These are phyloP conservation scores for Hypoxylon lenormandii DNA, from an alignment of 495 filamentous ascomycete species.

Conservation along the genomic window DNA sequence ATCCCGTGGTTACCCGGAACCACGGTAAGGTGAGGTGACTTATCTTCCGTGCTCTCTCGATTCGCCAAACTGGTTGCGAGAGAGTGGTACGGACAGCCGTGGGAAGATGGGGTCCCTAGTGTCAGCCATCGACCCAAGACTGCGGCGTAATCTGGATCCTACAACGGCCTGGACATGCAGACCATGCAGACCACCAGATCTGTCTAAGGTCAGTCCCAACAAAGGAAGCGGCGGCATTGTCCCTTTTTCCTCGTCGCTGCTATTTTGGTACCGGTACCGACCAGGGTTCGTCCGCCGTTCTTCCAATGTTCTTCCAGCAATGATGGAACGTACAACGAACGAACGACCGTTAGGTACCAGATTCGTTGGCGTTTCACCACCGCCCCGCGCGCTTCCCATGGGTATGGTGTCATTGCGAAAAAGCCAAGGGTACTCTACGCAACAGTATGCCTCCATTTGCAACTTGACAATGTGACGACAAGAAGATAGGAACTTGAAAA, in stretches of 20 bases:
- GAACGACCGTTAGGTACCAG: slow-evolving; percentile 18
- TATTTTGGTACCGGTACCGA: slow-evolving; percentile 37
- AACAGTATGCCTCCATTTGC: slow-evolving; percentile 8
- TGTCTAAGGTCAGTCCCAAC: slow-evolving; percentile 14
- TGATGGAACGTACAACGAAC: neutral
- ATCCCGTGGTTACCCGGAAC: slow-evolving; percentile 32
- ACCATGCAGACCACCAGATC: slow-evolving; percentile 34
- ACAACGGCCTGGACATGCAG: slow-evolving; percentile 47
- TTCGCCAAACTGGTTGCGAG: slow-evolving; percentile 38
- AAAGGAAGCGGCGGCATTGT: neutral
- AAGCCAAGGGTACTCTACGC: slow-evolving; percentile 20
- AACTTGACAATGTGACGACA: slow-evolving; percentile 10
- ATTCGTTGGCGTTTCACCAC: slow-evolving; percentile 34
- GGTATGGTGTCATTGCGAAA: slow-evolving; percentile 38
- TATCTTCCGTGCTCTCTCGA: slow-evolving; percentile 44
- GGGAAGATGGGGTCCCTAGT: slow-evolving; percentile 37
- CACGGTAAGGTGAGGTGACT: slow-evolving; percentile 34
- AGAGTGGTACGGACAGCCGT: slow-evolving; percentile 30
- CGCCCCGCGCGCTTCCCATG: slow-evolving; percentile 35
- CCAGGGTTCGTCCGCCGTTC: slow-evolving; percentile 20
- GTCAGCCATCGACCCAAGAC: slow-evolving; percentile 52
- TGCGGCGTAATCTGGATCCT: slow-evolving; percentile 52
- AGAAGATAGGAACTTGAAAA: slow-evolving; percentile 4
- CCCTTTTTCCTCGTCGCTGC: slow-evolving; percentile 5
- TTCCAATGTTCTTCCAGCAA: slow-evolving; percentile 3